phyloP scores from a whole-genome alignment of 2,329 filamentous ascomycete genomes.

The Xylariaceae sp. region DNA sequence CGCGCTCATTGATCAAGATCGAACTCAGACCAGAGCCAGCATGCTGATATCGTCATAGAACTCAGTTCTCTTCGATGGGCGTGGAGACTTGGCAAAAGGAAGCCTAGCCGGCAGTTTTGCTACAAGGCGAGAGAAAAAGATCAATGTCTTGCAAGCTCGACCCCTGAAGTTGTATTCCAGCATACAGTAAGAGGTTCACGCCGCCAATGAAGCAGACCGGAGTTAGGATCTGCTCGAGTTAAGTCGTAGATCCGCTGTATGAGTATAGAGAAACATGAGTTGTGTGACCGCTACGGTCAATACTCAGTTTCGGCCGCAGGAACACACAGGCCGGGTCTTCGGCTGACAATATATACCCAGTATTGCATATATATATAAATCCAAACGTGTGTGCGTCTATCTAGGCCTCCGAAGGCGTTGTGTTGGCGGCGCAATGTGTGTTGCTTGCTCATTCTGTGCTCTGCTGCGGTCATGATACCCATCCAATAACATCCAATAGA shows the following conservation, averaged over 20 bases:
- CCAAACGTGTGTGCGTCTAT: slow-evolving; percentile 8
- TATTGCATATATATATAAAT: neutral
- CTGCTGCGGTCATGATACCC: slow-evolving; percentile 7
- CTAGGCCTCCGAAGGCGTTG: slow-evolving; percentile 1
- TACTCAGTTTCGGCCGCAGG: neutral
- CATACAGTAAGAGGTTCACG: neutral
- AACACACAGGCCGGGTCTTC: neutral
- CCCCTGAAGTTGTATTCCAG: neutral
- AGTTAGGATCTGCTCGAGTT: neutral
- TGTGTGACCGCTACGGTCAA: neutral
- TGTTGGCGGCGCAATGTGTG: slow-evolving; percentile 11
- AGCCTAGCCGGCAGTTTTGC: neutral
- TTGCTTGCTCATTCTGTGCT: neutral
- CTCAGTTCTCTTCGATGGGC: neutral
- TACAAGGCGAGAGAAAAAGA: neutral
- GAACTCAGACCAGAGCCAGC: neutral
- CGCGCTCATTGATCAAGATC: slow-evolving; percentile 1
- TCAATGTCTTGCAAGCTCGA: neutral
- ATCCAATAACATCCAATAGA: slow-evolving; percentile 18
- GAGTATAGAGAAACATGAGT: neutral
- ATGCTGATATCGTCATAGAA: neutral
- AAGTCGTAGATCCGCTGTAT: neutral
- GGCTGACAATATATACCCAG: neutral
- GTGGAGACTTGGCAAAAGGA: neutral
- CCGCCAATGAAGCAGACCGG: neutral